Base-by-base conservation (phyloP, 495 filamentous ascomycete species). In the Aspergillus steynii region DNA sequence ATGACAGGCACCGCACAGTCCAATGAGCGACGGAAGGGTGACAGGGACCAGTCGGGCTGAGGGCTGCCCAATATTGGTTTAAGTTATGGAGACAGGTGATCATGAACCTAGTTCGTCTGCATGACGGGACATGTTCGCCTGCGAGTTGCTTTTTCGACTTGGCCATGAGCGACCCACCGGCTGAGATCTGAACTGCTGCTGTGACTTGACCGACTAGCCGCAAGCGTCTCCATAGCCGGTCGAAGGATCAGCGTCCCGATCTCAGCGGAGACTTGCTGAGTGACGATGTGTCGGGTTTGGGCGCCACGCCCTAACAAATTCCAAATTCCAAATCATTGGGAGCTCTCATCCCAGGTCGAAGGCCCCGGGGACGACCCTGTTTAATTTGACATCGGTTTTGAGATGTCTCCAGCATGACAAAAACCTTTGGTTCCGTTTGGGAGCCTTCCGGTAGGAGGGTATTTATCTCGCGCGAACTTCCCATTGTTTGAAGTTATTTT, bases 161-260 rank as follows among this genome's bases (percentile, higher is more conserved):
- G 47, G 53, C 46, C 14, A 61, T 61, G 56, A 66, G 37, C 9
- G 62, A 49, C 62, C 65, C 65, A 68, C 65, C 29, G 56, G 55
- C 59, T 47, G 55, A 45, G 65, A 64, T 64, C 56, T 68, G 59
- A 58, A 56, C 54, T 60, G 55, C 27, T 10, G 37, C 34, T 31
- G 26, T 12, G 51, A 66, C 61, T 63, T 60, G 58, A 52, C 58
- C 7, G 26, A 55, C 45, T 32, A 62, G 62, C 28, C 59, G 55
- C 62, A 62, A 65, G 62, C 61, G 60, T 66, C 59, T 29, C 46
- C 47, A 54, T 61, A 59, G 62, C 3, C 32, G 54, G 56, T 49
- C 56, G 25, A 32, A 57, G 53, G 67, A 69, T 66, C 64, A 65
- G 49, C 59, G 58, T 55, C 58, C 61, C 67, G 63, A 67, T 65